Evolutionary conservation across 345 rosid species (phyloP).

Genomic region (Populus simonii): DNA sequence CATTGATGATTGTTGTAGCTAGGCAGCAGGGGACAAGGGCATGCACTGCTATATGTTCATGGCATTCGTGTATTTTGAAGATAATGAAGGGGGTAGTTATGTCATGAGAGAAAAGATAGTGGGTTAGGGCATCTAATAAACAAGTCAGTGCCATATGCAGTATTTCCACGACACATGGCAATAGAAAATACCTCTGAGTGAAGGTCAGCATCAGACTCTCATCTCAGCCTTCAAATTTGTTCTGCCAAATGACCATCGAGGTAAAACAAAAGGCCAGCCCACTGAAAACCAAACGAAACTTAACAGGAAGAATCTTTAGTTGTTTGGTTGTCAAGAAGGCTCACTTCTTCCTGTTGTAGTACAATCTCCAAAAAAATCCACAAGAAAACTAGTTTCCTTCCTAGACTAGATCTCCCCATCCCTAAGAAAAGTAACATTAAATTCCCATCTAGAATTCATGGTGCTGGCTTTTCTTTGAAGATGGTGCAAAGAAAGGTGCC

Average conservation of each 20-base stretch:
- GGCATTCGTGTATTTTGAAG: too few species aligned
- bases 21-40: neutral
- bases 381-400: conserved; percentile 22
- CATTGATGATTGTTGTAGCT: neutral
- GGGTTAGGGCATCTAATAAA: conserved; percentile 4
- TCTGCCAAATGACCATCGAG: conserved; percentile 12
- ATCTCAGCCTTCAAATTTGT: conserved; percentile 30
- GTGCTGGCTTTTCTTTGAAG: conserved; percentile 36
- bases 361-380: neutral
- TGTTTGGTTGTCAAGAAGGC: conserved; percentile 18
- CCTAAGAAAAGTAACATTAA: conserved; percentile 17
- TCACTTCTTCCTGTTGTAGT: neutral
- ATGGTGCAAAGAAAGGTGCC: conserved; percentile 79
- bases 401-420: conserved; percentile 6
- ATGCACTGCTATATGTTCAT: too few species aligned
- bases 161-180: neutral
- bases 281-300: conserved; percentile 5
- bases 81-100: conserved; percentile 6
- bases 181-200: conserved; percentile 15
- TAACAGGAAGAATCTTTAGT: conserved; percentile 15
- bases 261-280: neutral
- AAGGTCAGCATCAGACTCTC: conserved; percentile 29
- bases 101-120: neutral
- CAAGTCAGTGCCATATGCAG: neutral
- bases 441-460: conserved; percentile 10